A percentile compares a stretch with the other conserved stretches of the same genome.
These are phyloP conservation scores for Rhodotorula babjevae DNA, from an alignment of 768 basidiomycete genomes.

Conservation along the genomic window DNA sequence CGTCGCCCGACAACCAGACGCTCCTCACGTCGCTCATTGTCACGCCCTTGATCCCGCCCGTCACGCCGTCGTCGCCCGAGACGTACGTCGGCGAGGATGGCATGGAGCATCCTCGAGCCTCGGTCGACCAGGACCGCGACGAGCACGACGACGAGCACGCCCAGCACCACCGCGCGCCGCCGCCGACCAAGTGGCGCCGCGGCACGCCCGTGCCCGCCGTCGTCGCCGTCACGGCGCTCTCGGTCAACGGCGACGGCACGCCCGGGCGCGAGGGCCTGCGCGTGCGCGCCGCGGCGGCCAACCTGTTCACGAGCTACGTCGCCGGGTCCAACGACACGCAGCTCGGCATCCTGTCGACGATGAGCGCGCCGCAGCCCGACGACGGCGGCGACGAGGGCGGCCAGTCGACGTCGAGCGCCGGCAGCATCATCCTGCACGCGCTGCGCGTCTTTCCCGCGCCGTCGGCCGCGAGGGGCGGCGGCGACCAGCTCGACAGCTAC, in stretches of 20 bases:
- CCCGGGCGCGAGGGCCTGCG: constrained; percentile 66
- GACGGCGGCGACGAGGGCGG: background rate
- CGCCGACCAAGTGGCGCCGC: constrained; percentile 33
- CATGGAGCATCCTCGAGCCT: constrained; percentile 51
- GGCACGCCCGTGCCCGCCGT: constrained; percentile 55
- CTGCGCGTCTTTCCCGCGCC: constrained; percentile 42
- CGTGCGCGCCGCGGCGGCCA: constrained; percentile 68
- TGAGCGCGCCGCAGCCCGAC: constrained; percentile 41
- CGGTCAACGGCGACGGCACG: constrained; percentile 83
- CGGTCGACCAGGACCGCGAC: background rate
- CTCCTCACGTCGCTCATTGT: constrained; percentile 70
- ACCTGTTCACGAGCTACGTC: constrained; percentile 63
- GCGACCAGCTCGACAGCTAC: constrained; percentile 51
- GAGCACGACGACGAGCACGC: background rate
- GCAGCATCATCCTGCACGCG: constrained; percentile 49
- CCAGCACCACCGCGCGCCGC: background rate
- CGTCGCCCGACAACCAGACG: constrained; percentile 63
- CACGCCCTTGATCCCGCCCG: constrained; percentile 57
- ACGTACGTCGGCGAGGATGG: background rate
- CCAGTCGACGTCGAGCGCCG: constrained; percentile 44
- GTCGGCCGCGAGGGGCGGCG: constrained; percentile 46
- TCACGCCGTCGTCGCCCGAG: constrained; percentile 17
- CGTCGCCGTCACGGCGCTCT: constrained; percentile 73
- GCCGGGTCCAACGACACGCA: constrained; percentile 49
- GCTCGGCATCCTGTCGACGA: constrained; percentile 46